Percentiles rank a stretch among this genome's conserved stretches.
Conservation (phyloP, 768 basidiomycete species). For the Termitomyces sp. region DNA sequence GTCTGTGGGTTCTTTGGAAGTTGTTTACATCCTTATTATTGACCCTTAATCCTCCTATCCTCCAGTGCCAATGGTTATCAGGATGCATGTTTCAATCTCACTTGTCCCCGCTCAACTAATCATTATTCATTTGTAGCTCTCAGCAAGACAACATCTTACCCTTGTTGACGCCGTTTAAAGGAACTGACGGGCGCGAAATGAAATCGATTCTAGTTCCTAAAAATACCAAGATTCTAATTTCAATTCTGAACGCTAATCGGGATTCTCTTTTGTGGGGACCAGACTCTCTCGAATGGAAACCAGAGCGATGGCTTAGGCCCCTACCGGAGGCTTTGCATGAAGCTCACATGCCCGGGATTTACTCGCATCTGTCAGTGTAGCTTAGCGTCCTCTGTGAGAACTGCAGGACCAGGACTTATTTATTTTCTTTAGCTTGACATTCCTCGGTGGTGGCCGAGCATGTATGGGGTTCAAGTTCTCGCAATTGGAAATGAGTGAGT, state of each 20-base stretch:
- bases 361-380: constrained; percentile 17
- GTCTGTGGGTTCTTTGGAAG: constrained; percentile 13
- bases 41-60: not conserved
- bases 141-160: constrained; percentile 22
- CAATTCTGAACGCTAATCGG: constrained; percentile 19
- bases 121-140: constrained; percentile 2
- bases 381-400: not conserved
- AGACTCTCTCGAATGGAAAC: constrained; percentile 19
- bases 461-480: constrained; percentile 36
- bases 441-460: constrained; percentile 12
- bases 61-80: constrained; percentile 7
- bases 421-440: not conserved
- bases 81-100: not conserved
- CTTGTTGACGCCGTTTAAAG: constrained; percentile 21
- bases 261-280: constrained; percentile 22
- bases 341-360: constrained; percentile 27
- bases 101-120: not conserved
- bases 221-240: constrained; percentile 18
- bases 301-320: constrained; percentile 26
- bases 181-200: not conserved
- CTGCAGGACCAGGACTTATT: not conserved
- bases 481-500: constrained; percentile 32
- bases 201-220: not conserved
- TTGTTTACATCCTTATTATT: not conserved
- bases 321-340: constrained; percentile 26